phyloP scores from a whole-genome alignment of 2,329 filamentous ascomycete genomes.

The Pseudovirgaria hyperparasitica region DNA sequence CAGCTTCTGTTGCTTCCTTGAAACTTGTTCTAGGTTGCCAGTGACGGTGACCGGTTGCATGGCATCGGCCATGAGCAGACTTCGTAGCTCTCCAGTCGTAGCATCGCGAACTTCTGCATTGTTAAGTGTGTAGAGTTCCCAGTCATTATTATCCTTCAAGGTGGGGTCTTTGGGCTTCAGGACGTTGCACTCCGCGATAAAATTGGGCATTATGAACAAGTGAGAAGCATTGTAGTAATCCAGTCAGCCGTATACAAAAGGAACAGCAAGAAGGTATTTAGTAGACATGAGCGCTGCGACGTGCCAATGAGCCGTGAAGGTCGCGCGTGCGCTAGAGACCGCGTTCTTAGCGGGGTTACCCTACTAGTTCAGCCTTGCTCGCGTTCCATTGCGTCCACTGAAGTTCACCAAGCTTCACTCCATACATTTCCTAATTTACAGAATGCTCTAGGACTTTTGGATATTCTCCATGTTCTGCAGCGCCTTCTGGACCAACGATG shows the following conservation, averaged over 20 bases:
- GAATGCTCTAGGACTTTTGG: constrained; percentile 1
- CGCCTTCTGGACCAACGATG: constrained; percentile 1
- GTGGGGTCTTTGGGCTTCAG: constrained; percentile 29
- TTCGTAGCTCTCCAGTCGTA: constrained; percentile 36
- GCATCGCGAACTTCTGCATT: constrained; percentile 51
- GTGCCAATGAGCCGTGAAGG: too few relatives aligned
- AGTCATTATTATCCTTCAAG: constrained; percentile 34
- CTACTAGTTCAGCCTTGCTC: too few relatives aligned
- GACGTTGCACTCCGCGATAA: constrained; percentile 20
- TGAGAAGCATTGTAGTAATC: too few relatives aligned
- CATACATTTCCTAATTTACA: too few relatives aligned
- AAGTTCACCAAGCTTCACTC: too few relatives aligned
- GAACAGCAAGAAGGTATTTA: too few relatives aligned
- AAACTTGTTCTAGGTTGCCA: constrained; percentile 38
- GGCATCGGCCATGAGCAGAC: constrained; percentile 47
- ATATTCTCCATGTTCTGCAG: constrained; percentile 1
- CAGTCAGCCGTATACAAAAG: too few relatives aligned
- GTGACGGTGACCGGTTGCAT: constrained; percentile 49
- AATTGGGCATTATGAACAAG: constrained; percentile 1
- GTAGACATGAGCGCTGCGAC: too few relatives aligned
- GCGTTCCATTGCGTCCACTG: too few relatives aligned
- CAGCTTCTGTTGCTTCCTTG: constrained; percentile 15
- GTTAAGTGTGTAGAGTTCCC: constrained; percentile 48
- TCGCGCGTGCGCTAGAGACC: too few relatives aligned
- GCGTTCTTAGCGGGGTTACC: too few relatives aligned